Base-by-base conservation (phyloP, 495 filamentous ascomycete genomes). In the Staphylotrichum tortipilum region DNA sequence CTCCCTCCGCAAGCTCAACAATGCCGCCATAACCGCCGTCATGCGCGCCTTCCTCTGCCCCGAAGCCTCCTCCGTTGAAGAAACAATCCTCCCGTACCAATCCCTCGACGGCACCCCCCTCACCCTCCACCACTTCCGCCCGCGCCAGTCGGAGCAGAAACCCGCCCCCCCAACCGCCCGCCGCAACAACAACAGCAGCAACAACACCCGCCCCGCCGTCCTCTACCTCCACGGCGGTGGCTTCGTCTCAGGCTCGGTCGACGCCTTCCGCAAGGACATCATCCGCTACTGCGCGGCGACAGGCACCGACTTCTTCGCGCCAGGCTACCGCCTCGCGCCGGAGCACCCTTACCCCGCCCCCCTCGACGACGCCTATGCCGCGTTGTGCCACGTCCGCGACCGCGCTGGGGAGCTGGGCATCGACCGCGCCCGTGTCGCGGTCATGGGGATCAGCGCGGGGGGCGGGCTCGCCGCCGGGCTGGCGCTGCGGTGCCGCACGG, bases 171-270 rank as follows among this genome's bases (percentile, higher is more conserved):
- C 0, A 2, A 30, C 7, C 71, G 68, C 10, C 60, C 66, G 45
- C 47, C 44, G 1, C 73, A 30, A 69, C 17, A 30, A 17, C 18
- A 12, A 19, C 3, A 39, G 21, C 10, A 7, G 1, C 17, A 24
- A n/a, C 2, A 15, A 11, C 30, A 37, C 43, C 6, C 31, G 26
- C 22, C 62, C 61, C 12, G 70, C 62, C 7, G 47, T 70, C 15
- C 38, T 70, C n/a, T 62, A 62, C 47, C 37, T 67, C 19, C 69
- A 71, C 44, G 66, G 67, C 26, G 72, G 72, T 43, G 69, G 69
- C 28, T 54, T 65, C 51, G 44, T 74, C 15, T 48, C 55, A 6
- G 66, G 67, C 24, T 59, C 45, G 22, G 54, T 66, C 15, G 40
- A 43, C 12, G 36, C 52, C 18, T 63, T 54, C 45, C 26, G 52